Conservation (phyloP, 352 stramenopile species). For the Phytophthora syringae region DNA sequence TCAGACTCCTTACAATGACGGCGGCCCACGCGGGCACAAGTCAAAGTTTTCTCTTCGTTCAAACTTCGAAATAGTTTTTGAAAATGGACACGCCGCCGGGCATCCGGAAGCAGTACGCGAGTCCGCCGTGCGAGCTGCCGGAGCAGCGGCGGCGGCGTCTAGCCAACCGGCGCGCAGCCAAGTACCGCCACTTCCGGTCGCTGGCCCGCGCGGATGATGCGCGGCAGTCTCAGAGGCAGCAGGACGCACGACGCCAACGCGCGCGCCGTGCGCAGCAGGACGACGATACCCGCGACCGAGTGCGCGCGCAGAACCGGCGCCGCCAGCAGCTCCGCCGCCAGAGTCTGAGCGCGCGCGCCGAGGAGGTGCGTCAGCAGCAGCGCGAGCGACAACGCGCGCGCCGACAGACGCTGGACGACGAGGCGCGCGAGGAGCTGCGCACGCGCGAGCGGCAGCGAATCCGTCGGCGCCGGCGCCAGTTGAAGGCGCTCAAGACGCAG, state of each 20-base stretch:
- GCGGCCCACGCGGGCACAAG: no score
- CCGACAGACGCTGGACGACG: slow-evolving; percentile 50
- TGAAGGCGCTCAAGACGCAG: slow-evolving; percentile 13
- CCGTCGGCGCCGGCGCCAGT: slow-evolving; percentile 35
- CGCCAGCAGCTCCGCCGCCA: slow-evolving; percentile 61
- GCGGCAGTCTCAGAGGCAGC: slow-evolving; percentile 44
- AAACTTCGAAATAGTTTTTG: no score
- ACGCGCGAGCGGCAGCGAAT: slow-evolving; percentile 57
- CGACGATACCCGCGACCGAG: slow-evolving; percentile 30
- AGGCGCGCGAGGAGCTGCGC: slow-evolving; percentile 46
- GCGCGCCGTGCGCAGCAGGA: slow-evolving; percentile 55
- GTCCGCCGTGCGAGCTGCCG: slow-evolving; percentile 45
- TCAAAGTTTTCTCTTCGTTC: no score
- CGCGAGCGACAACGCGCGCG: slow-evolving; percentile 48
- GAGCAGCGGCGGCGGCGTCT: slow-evolving; percentile 59
- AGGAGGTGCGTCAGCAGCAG: slow-evolving; percentile 51
- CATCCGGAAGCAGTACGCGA: slow-evolving; percentile 59
- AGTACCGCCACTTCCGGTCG: slow-evolving; percentile 64
- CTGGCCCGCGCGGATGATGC: background rate
- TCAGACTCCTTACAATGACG: no score
- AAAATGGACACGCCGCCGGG: slow-evolving; percentile 58
- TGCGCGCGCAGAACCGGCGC: slow-evolving; percentile 69
- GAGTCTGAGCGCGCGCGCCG: slow-evolving; percentile 45
- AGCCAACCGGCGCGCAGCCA: slow-evolving; percentile 66
- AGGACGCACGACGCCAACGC: slow-evolving; percentile 53